Conservation (phyloP, 176 grass and related monocot species). For the Musa troglodytarum region DNA sequence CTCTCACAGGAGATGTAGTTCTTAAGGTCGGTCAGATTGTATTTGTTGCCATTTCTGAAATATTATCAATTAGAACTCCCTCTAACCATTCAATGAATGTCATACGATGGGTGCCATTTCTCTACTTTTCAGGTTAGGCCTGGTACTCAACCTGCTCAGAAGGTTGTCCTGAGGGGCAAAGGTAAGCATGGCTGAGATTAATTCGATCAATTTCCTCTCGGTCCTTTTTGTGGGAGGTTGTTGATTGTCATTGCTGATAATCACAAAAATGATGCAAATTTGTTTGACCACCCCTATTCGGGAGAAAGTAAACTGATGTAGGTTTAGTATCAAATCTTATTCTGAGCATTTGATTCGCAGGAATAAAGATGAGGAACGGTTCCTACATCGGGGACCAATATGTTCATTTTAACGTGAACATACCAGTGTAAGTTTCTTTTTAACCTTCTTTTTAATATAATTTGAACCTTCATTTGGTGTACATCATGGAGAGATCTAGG, state of each 20-base stretch:
- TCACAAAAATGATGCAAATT: too few species aligned
- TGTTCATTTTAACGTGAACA: constrained; percentile 70
- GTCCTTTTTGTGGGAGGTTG: too few species aligned
- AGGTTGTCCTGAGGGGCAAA: constrained; percentile 78
- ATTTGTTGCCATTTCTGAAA: neutral
- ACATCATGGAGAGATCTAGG: neutral
- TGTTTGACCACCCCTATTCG: too few species aligned
- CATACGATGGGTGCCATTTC: neutral
- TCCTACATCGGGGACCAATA: constrained; percentile 64
- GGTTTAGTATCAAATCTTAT: neutral
- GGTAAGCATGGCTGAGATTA: constrained; percentile 31
- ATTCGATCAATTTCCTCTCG: neutral
- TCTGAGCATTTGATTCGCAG: constrained; percentile 18
- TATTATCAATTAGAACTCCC: constrained; percentile 5
- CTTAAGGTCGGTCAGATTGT: constrained; percentile 43
- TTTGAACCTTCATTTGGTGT: too few species aligned
- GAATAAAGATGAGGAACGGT: constrained; percentile 65
- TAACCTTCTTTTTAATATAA: neutral
- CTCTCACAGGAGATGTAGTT: constrained; percentile 84
- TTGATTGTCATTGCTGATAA: too few species aligned
- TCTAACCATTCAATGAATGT: neutral
- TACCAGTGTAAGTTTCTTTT: constrained; percentile 47
- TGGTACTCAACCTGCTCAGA: constrained; percentile 85
- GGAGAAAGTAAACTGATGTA: too few species aligned
- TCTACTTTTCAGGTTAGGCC: constrained; percentile 47